phyloP scores from a whole-genome alignment of 768 basidiomycete species.

The Cyclocybe cylindracea region DNA sequence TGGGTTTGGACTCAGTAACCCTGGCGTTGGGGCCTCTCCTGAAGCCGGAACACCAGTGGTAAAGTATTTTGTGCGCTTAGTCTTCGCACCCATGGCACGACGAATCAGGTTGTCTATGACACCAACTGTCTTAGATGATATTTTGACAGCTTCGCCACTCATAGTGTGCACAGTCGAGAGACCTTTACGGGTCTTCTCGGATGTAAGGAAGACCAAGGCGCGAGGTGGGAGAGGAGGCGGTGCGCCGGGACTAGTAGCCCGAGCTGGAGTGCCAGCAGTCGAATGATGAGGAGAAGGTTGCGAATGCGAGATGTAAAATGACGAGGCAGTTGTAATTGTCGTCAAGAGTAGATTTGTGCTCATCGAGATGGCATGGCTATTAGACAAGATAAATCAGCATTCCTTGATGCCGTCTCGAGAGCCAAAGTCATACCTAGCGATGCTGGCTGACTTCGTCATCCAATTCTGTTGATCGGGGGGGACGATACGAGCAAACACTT shows the following conservation, averaged over 20 bases:
- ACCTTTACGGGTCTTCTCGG: constrained; percentile 56
- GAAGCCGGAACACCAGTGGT: constrained; percentile 4
- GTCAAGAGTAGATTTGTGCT: constrained; percentile 64
- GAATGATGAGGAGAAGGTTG: constrained; percentile 48
- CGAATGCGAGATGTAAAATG: constrained; percentile 61
- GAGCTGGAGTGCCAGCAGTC: constrained; percentile 12
- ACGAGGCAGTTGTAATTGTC: constrained; percentile 62
- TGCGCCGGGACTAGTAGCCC: constrained; percentile 12
- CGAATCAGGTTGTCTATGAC: constrained; percentile 63
- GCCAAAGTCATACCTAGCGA: constrained; percentile 50
- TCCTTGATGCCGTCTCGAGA: background rate
- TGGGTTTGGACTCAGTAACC: background rate
- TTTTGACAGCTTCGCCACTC: constrained; percentile 65
- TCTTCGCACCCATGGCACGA: constrained; percentile 50
- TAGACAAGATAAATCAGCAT: constrained; percentile 5
- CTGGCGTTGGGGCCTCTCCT: background rate
- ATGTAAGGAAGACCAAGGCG: constrained; percentile 59
- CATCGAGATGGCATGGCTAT: constrained; percentile 66
- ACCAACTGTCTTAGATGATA: constrained; percentile 62
- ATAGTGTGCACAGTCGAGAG: constrained; percentile 64
- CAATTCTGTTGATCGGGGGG: constrained; percentile 71
- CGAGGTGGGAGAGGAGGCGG: constrained; percentile 43
- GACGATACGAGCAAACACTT: constrained; percentile 61
- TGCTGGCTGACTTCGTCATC: constrained; percentile 61
- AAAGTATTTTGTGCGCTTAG: constrained; percentile 29